phyloP scores from a whole-genome alignment of 2,329 filamentous ascomycete species.

The Rutstroemia sp. region DNA sequence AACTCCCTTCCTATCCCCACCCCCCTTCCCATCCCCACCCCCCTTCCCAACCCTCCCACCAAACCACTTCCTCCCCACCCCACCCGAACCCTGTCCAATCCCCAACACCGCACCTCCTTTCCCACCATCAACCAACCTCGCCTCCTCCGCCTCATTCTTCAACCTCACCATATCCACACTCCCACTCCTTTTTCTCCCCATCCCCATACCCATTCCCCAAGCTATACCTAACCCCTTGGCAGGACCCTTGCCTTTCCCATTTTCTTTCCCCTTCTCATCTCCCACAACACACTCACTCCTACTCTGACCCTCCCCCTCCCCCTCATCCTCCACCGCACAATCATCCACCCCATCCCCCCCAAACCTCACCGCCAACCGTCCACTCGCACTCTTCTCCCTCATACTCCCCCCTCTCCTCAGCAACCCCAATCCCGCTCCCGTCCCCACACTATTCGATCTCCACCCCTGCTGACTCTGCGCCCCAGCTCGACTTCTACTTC shows the following conservation, averaged over 20 bases:
- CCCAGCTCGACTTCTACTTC: conserved; percentile 7
- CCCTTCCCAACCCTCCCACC: not conserved
- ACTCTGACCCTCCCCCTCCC: not conserved
- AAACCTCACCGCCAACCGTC: not conserved
- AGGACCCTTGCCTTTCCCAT: too few species aligned
- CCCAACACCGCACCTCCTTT: too few species aligned
- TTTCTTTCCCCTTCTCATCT: not conserved
- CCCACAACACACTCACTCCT: not conserved
- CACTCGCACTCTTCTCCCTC: conserved; percentile 3
- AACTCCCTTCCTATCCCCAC: not conserved
- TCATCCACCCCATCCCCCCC: conserved; percentile 4
- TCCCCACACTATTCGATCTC: conserved; percentile 17
- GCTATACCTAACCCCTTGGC: too few species aligned
- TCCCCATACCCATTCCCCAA: not conserved
- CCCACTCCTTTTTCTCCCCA: not conserved
- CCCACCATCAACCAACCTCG: too few species aligned
- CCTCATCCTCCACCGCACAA: not conserved
- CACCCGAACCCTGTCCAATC: not conserved
- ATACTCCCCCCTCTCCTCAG: not conserved
- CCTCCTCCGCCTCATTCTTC: too few species aligned
- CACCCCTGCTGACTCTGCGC: not conserved
- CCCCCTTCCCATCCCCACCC: not conserved
- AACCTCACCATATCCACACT: conserved; percentile 1
- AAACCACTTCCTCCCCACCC: not conserved
- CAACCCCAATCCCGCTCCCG: not conserved